Percentiles rank a stretch among this genome's conserved stretches.
These are phyloP conservation scores for Solanum stenotomum DNA, from an alignment of 257 asterid genomes.

Conservation along the genomic window DNA sequence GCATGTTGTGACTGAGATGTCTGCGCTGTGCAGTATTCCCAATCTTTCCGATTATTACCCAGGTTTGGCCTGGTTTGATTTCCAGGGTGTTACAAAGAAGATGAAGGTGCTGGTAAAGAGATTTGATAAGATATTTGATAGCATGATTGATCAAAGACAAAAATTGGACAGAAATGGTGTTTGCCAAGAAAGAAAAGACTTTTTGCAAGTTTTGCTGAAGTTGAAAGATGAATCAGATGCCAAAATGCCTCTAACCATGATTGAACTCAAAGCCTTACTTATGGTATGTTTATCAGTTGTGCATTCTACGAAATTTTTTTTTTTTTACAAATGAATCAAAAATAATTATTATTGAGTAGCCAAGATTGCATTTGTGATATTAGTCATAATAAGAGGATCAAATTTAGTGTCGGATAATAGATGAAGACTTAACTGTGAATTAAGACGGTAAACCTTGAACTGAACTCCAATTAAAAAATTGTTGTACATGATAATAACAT, in stretches of 20 bases:
- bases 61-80: constrained; percentile 41
- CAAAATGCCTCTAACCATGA: constrained; percentile 40
- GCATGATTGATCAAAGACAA: constrained; percentile 32
- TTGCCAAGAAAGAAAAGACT: constrained; percentile 33
- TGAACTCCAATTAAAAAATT: not conserved
- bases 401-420: not conserved
- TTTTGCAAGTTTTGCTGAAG: constrained; percentile 45
- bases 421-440: not conserved
- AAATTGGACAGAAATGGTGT: not conserved
- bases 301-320: not conserved
- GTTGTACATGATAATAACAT: not conserved
- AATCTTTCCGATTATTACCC: constrained; percentile 68
- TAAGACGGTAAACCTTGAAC: not conserved
- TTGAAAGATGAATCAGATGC: constrained; percentile 46
- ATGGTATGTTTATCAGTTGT: constrained; percentile 31
- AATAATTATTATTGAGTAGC: not conserved
- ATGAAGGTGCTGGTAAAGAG: constrained; percentile 29
- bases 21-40: constrained; percentile 37
- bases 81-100: constrained; percentile 54
- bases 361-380: not conserved
- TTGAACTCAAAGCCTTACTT: constrained; percentile 62
- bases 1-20: constrained; percentile 36
- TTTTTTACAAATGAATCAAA: not conserved
- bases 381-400: not conserved
- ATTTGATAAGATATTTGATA: constrained; percentile 51